These are phyloP conservation scores for Nitzschia sp. DNA, from an alignment of 108 stramenopile genomes.

Conservation along the genomic window DNA sequence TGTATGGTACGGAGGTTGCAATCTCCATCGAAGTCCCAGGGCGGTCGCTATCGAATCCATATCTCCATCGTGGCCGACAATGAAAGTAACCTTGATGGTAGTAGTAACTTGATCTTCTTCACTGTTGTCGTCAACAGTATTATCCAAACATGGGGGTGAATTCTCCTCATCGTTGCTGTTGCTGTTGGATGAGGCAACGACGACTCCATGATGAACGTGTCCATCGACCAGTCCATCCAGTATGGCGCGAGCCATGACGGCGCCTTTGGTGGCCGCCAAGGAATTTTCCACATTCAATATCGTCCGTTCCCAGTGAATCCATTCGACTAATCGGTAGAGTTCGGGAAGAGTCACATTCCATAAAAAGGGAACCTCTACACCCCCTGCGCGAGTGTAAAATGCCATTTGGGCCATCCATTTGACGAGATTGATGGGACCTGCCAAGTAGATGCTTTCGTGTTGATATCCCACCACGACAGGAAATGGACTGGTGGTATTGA, in stretches of 20 bases:
- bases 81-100: constrained; percentile 15
- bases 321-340: constrained; percentile 27
- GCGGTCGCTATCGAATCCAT: constrained; percentile 24
- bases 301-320: constrained; percentile 29
- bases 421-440: constrained; percentile 20
- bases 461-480: not conserved
- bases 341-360: constrained; percentile 15
- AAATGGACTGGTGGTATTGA: constrained; percentile 11
- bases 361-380: not conserved
- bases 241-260: constrained; percentile 14
- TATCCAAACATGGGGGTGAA: not conserved
- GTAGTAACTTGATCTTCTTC: not conserved
- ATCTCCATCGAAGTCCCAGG: constrained; percentile 29
- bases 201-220: not conserved
- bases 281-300: constrained; percentile 23
- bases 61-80: constrained; percentile 33
- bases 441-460: not conserved
- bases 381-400: constrained; percentile 29
- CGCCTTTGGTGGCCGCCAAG: constrained; percentile 15
- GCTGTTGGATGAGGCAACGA: not conserved
- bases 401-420: constrained; percentile 24
- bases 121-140: not conserved
- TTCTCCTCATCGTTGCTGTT: not conserved
- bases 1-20: constrained; percentile 11
- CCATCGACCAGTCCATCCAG: constrained; percentile 14